Evolutionary conservation across 2,329 filamentous ascomycete species (phyloP).

Genomic region (Biscogniauxia mediterranea): DNA sequence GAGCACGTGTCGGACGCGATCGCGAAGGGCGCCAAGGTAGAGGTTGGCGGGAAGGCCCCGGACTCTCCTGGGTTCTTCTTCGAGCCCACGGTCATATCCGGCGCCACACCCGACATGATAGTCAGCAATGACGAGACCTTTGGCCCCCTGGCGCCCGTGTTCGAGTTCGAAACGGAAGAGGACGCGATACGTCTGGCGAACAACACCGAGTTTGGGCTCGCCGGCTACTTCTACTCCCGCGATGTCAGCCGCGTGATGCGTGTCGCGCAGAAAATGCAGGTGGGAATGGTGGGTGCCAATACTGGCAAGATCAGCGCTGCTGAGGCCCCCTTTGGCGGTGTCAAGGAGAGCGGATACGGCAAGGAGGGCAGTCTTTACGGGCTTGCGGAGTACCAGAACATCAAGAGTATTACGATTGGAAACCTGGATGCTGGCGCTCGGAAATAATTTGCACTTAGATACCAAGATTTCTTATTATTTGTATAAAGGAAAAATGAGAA

Average conservation of each 20-base stretch:
- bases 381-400: slow-evolving; percentile 67
- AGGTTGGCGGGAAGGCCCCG: slow-evolving; percentile 68
- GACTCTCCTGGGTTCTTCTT: slow-evolving; percentile 67
- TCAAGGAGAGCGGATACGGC: slow-evolving; percentile 64
- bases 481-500: too few species aligned
- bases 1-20: slow-evolving; percentile 74
- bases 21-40: slow-evolving; percentile 68
- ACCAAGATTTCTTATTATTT: too few species aligned
- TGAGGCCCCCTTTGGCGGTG: slow-evolving; percentile 67
- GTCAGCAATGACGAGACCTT: slow-evolving; percentile 60
- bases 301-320: slow-evolving; percentile 61
- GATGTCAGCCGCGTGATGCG: too few species aligned
- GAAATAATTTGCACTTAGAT: too few species aligned
- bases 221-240: too few species aligned
- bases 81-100: slow-evolving; percentile 67
- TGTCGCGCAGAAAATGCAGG: too few species aligned
- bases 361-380: slow-evolving; percentile 48
- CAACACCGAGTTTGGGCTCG: neutral
- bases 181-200: slow-evolving; percentile 61
- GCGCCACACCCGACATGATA: slow-evolving; percentile 66
- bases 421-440: too few species aligned
- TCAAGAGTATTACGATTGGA: slow-evolving; percentile 45
- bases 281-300: slow-evolving; percentile 56
- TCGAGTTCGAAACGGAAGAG: slow-evolving; percentile 66
- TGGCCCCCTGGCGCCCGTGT: slow-evolving; percentile 67